phyloP scores from a whole-genome alignment of 495 filamentous ascomycete species.

The Astrothelium macrocarpum region DNA sequence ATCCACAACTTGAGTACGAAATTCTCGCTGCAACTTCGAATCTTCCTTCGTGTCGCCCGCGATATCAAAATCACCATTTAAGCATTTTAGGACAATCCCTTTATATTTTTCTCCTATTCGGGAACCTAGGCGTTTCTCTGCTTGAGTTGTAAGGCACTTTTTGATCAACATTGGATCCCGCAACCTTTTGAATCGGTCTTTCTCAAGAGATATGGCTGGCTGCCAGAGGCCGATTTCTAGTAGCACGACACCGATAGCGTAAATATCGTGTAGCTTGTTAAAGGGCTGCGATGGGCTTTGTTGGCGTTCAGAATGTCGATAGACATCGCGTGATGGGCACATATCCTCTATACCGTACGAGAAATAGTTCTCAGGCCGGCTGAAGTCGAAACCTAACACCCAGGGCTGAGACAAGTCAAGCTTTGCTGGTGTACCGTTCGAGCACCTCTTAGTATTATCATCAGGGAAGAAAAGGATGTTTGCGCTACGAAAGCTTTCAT shows the following conservation, averaged over 20 bases:
- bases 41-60: slow-evolving; percentile 33
- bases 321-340: background rate
- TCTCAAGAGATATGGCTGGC: slow-evolving; percentile 4
- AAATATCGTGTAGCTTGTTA: slow-evolving; percentile 32
- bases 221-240: slow-evolving; percentile 27
- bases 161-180: slow-evolving; percentile 1
- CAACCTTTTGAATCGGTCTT: background rate
- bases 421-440: background rate
- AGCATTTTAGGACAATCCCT: background rate
- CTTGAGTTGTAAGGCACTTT: background rate
- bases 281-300: slow-evolving; percentile 16
- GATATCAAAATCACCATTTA: slow-evolving; percentile 41
- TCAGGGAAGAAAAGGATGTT: background rate
- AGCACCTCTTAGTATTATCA: background rate
- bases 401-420: background rate
- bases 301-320: slow-evolving; percentile 7
- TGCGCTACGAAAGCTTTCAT: slow-evolving; percentile 8
- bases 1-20: slow-evolving; percentile 30
- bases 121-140: background rate
- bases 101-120: background rate
- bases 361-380: background rate
- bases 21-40: background rate
- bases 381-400: slow-evolving; percentile 6
- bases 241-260: slow-evolving; percentile 25
- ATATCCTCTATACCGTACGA: background rate